Conservation (phyloP, 2,329 filamentous ascomycete species). For the Aspergillus vadensis region DNA sequence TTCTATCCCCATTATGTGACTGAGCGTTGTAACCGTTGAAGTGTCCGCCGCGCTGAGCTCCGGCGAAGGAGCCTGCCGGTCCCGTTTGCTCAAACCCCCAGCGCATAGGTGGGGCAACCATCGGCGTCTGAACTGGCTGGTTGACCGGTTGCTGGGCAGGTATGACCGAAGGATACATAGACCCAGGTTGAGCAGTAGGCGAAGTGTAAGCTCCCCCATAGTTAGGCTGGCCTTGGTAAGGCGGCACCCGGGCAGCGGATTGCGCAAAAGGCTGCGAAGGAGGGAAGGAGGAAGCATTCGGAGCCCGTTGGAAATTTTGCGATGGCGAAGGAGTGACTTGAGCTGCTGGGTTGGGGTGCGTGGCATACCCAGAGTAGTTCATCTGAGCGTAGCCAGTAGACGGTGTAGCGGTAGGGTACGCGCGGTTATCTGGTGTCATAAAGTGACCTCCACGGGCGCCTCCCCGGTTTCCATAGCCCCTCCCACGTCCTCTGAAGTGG, state of each 20-base stretch:
- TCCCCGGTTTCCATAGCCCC: constrained; percentile 38
- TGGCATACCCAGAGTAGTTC: constrained; percentile 34
- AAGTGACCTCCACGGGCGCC: constrained; percentile 33
- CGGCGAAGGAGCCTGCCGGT: constrained; percentile 50
- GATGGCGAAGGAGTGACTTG: constrained; percentile 30
- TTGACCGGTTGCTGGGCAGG: constrained; percentile 27
- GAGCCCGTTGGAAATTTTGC: constrained; percentile 26
- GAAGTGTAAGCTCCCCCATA: constrained; percentile 31
- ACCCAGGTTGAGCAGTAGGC: constrained; percentile 25
- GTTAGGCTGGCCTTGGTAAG: constrained; percentile 30
- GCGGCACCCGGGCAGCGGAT: constrained; percentile 21
- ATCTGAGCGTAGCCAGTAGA: constrained; percentile 32
- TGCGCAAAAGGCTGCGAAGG: constrained; percentile 31
- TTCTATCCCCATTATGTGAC: constrained; percentile 17
- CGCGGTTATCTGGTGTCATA: constrained; percentile 25
- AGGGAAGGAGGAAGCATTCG: constrained; percentile 24
- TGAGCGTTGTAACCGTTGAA: constrained; percentile 28
- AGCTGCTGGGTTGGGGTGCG: constrained; percentile 26
- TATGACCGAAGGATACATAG: constrained; percentile 22
- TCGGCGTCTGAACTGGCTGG: constrained; percentile 36
- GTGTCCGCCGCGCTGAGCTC: constrained; percentile 33
- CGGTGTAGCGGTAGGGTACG: constrained; percentile 27
- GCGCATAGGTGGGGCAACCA: constrained; percentile 58
- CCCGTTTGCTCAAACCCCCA: constrained; percentile 56
- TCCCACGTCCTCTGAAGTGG: constrained; percentile 35